Evolutionary conservation across 2,329 filamentous ascomycete genomes (phyloP), one percentile per base, ranked within the genome.

Genomic region (Fusarium anthophilum): DNA sequence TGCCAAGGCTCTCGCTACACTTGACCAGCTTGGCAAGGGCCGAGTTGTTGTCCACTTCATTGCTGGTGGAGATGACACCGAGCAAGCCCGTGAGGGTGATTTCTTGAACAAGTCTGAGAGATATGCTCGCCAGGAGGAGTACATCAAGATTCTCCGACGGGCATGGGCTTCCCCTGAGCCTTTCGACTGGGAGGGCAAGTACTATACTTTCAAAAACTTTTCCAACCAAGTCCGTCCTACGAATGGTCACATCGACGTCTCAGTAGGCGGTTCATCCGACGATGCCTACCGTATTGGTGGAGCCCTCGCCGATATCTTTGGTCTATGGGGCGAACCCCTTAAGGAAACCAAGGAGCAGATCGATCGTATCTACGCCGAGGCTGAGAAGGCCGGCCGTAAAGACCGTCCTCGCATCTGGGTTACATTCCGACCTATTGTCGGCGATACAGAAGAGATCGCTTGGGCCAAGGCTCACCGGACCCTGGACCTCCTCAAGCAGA

Each of bases 261-360:
- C 88, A 0, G 88, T 91, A 0, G 89, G 89, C 15, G 89, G 89
- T 0, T 90, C 88, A 1, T 90, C 88, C 0, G 84, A 87, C 24
- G 88, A 88, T 9, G 89, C 89, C 0, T 91, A 91, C 79, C 87
- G 89, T 28, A 83, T 90, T 44, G 89, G 89, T 30, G 89, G 89
- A 35, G 81, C 85, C 0, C 83, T 90, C 5, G 89, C 86, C 35
- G 89, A 91, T 70, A 91, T 91, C 74, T 91, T 91, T 70, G 89
- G 89, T 0, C 85, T 91, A 8, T 91, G 89, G 89, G 89, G 89
- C 17, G 89, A 91, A 76, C 89, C 89, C 3, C 82, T 91, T 5
- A 90, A 90, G 80, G 89, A 91, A 77, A 91, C 89, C 2, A 89
- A 88, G 80, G 84, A 91, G 75, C 89, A 91, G 78, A 90, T 91